phyloP scores from a whole-genome alignment of 108 stramenopile genomes.

The Cyclotella kingstonii region DNA sequence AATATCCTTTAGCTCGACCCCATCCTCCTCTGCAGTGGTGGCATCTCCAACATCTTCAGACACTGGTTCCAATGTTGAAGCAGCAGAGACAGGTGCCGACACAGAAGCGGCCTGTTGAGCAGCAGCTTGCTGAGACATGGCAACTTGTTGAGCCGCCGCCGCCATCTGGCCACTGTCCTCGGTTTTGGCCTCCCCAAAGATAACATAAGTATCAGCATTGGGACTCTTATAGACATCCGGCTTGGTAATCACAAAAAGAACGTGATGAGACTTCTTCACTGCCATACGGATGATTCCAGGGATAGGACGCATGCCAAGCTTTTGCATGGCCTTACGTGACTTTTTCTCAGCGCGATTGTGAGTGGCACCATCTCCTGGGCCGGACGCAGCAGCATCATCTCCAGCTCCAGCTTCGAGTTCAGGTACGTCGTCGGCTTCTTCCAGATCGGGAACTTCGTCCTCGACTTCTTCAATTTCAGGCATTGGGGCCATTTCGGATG shows the following conservation, averaged over 20 bases:
- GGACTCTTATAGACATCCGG: conserved; percentile 96
- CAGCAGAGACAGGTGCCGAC: conserved; percentile 33
- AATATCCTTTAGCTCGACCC: conserved; percentile 95
- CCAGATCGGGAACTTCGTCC: conserved; percentile 74
- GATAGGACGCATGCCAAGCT: conserved; percentile 94
- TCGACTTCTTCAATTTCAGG: conserved; percentile 76
- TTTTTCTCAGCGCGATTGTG: conserved; percentile 99
- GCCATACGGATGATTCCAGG: conserved; percentile 94
- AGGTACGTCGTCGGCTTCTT: conserved; percentile 62
- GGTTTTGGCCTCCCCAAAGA: conserved; percentile 99
- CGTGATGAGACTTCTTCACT: conserved; percentile 96
- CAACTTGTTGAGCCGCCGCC: conserved; percentile 77
- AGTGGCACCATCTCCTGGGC: conserved; percentile 35
- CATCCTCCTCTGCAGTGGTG: conserved; percentile 91
- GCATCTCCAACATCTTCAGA: conserved; percentile 45
- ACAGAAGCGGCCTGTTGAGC: conserved; percentile 19
- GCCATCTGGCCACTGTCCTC: conserved; percentile 88
- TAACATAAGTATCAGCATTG: conserved; percentile 93
- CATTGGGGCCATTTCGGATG: conserved; percentile 36
- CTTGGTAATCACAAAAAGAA: conserved; percentile 92
- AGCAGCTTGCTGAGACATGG: conserved; percentile 53
- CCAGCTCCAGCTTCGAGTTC: conserved; percentile 50
- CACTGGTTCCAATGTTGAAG: conserved; percentile 33
- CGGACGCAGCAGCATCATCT: conserved; percentile 46
- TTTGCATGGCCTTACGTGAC: conserved; percentile 97